Evolutionary conservation across 495 filamentous ascomycete species (phyloP).

Genomic region (Penicillium desertorum): DNA sequence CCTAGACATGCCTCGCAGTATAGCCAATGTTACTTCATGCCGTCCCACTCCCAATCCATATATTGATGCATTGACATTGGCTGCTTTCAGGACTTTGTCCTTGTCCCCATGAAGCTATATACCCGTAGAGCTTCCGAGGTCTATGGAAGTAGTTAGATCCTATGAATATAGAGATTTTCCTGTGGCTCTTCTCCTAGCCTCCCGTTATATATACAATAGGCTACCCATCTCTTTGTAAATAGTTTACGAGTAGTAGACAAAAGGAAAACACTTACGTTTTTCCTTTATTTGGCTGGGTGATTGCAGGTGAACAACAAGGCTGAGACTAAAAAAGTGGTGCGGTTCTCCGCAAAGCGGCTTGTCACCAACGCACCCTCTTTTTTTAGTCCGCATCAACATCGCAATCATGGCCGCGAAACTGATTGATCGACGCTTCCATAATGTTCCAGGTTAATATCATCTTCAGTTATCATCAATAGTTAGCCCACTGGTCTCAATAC

Average conservation of each 20-base stretch:
- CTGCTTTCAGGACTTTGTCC: too few relatives aligned
- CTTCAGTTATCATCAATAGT: not conserved
- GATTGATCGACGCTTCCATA: slow-evolving; percentile 45
- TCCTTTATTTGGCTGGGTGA: not conserved
- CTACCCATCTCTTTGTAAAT: not conserved
- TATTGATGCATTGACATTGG: too few relatives aligned
- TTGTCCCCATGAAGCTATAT: too few relatives aligned
- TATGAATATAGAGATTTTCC: too few relatives aligned
- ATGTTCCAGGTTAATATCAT: slow-evolving; percentile 40
- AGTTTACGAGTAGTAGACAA: not conserved
- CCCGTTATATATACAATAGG: not conserved
- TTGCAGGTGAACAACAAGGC: not conserved
- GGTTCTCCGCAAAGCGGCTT: slow-evolving; percentile 13
- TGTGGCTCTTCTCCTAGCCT: too few relatives aligned
- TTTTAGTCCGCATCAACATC: slow-evolving; percentile 5
- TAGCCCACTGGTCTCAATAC: not conserved
- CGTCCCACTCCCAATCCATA: not conserved
- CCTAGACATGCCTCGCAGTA: not conserved
- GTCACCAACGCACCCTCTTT: slow-evolving; percentile 1
- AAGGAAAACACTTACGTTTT: not conserved
- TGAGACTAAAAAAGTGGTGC: not conserved
- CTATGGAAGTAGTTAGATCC: too few relatives aligned
- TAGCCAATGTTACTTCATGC: not conserved
- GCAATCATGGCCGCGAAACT: slow-evolving; percentile 44
- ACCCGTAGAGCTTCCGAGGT: too few relatives aligned